These are phyloP conservation scores for Berkeleyomyces basicola DNA, from an alignment of 2,329 filamentous ascomycete genomes.

Conservation along the genomic window DNA sequence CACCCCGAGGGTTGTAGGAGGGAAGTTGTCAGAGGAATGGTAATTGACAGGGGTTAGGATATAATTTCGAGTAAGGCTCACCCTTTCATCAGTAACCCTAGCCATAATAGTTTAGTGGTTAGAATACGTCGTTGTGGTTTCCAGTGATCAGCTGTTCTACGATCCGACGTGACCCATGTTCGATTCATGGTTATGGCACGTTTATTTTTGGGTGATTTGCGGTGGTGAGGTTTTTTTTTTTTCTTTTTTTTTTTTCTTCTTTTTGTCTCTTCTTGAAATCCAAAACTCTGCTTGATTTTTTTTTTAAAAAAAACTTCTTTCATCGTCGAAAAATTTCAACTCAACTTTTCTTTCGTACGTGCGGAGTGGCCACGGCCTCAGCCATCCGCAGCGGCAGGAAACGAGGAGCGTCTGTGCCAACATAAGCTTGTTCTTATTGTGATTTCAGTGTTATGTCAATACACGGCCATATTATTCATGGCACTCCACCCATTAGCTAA, in stretches of 20 bases:
- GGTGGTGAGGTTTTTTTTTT: not conserved
- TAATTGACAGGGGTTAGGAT: too few relatives aligned
- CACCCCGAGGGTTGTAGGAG: too few relatives aligned
- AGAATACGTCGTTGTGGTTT: not conserved
- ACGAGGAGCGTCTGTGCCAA: not conserved
- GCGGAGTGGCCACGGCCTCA: too few relatives aligned
- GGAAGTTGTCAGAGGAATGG: too few relatives aligned
- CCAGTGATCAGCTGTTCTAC: not conserved
- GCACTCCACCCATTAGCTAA: too few relatives aligned
- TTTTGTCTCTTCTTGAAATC: not conserved
- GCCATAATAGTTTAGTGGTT: constrained; percentile 1
- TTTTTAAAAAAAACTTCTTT: too few relatives aligned
- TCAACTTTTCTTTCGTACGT: too few relatives aligned
- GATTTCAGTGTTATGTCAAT: not conserved
- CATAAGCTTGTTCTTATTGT: not conserved
- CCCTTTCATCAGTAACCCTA: not conserved
- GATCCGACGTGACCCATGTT: not conserved
- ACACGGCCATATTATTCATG: not conserved
- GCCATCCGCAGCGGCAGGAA: not conserved
- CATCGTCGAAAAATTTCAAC: too few relatives aligned
- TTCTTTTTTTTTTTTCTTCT: not conserved
- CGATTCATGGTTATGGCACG: not conserved
- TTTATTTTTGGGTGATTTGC: not conserved
- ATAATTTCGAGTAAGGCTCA: not conserved
- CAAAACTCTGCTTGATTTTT: too few relatives aligned